A percentile compares a stretch with the other conserved stretches of the same genome.
These are phyloP conservation scores for Psilocybe subaeruginosa DNA, from an alignment of 768 basidiomycete species.

Conservation along the genomic window DNA sequence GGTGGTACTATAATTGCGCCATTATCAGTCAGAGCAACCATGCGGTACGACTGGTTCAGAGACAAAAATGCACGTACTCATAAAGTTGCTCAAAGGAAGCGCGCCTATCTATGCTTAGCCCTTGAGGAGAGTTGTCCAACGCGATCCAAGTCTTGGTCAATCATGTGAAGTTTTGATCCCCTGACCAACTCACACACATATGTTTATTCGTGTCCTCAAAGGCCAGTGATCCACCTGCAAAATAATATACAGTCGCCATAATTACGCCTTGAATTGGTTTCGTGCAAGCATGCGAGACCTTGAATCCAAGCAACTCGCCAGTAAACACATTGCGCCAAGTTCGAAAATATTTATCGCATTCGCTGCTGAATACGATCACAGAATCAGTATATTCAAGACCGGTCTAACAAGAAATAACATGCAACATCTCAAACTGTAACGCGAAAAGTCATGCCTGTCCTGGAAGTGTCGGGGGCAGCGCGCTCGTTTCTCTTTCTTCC, in stretches of 20 bases:
- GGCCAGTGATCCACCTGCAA: neutral
- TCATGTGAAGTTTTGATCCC: neutral
- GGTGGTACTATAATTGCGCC: neutral
- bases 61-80: neutral
- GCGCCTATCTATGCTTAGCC: neutral
- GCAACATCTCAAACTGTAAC: neutral
- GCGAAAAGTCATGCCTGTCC: neutral
- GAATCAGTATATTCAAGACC: neutral
- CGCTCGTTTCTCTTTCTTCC: constrained; percentile 36
- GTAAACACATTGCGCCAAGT: no score
- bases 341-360: neutral
- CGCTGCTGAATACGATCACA: neutral
- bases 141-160: neutral
- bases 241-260: no score
- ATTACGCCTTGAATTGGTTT: no score
- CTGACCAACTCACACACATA: neutral
- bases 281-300: no score
- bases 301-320: no score
- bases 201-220: neutral
- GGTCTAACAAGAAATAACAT: neutral
- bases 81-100: neutral
- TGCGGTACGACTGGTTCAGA: neutral
- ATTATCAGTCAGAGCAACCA: neutral
- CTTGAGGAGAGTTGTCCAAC: no score
- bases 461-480: constrained; percentile 7